Conservation (phyloP, 768 basidiomycete genomes). For the Hypholoma fasciculare region DNA sequence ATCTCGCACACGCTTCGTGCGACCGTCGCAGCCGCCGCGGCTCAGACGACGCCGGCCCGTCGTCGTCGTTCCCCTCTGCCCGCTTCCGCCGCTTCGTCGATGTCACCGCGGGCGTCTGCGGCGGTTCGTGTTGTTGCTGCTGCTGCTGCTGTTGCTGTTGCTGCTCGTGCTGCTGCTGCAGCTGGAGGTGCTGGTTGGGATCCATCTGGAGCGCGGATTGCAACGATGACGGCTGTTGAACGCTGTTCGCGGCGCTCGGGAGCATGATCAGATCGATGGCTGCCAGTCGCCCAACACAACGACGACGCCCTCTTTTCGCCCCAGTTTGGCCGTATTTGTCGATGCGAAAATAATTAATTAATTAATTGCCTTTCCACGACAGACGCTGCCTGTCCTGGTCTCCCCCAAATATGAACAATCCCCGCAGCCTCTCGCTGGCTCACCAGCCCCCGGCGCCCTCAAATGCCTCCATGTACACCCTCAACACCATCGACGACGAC, state of each 20-base stretch:
- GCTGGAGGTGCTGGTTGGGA: conserved; percentile 51
- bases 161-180: conserved; percentile 33
- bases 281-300: conserved; percentile 30
- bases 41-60: conserved; percentile 58
- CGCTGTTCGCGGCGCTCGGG: conserved; percentile 25
- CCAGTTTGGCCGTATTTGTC: conserved; percentile 29
- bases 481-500: conserved; percentile 52
- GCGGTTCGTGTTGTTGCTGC: conserved; percentile 31
- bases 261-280: conserved; percentile 34
- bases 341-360: conserved; percentile 24
- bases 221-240: conserved; percentile 45
- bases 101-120: conserved; percentile 27
- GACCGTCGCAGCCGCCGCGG: conserved; percentile 82
- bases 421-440: conserved; percentile 14
- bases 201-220: conserved; percentile 74
- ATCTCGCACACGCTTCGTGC: conserved; percentile 90
- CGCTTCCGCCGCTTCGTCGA: conserved; percentile 57
- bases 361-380: conserved; percentile 1
- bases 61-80: conserved; percentile 54
- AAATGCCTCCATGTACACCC: conserved; percentile 55
- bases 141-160: conserved; percentile 31
- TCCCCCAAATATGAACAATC: conserved; percentile 12
- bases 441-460: conserved; percentile 11
- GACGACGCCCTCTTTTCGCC: conserved; percentile 22
- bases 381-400: background rate